phyloP scores from a whole-genome alignment of 495 filamentous ascomycete genomes.

The Ramalina peruviana region DNA sequence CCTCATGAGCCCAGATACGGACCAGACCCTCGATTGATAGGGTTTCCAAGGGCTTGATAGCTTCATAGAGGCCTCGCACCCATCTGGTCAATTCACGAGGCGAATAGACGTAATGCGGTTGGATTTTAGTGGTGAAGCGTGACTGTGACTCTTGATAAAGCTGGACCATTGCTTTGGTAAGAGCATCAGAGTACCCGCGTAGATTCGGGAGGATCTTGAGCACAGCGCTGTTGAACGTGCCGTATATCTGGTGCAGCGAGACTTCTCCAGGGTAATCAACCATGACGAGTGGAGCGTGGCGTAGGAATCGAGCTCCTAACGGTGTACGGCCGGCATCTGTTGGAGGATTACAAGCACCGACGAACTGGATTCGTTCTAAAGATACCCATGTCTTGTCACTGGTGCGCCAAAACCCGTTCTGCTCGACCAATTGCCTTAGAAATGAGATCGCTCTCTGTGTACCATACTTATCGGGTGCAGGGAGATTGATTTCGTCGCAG shows the following conservation, averaged over 20 bases:
- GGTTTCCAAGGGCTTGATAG: slow-evolving; percentile 79
- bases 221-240: slow-evolving; percentile 91
- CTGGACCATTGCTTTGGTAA: slow-evolving; percentile 96
- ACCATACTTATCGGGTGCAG: slow-evolving; percentile 95
- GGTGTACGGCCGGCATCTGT: slow-evolving; percentile 94
- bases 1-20: slow-evolving; percentile 96
- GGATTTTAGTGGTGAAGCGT: slow-evolving; percentile 86
- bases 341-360: slow-evolving; percentile 97
- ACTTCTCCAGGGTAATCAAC: slow-evolving; percentile 95
- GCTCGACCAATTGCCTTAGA: slow-evolving; percentile 89
- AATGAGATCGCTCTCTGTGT: slow-evolving; percentile 96
- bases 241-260: slow-evolving; percentile 91
- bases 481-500: slow-evolving; percentile 98
- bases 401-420: slow-evolving; percentile 98
- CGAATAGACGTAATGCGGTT: slow-evolving; percentile 98
- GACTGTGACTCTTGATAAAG: slow-evolving; percentile 90
- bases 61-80: slow-evolving; percentile 94
- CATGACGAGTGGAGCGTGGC: slow-evolving; percentile 95
- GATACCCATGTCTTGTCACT: slow-evolving; percentile 97
- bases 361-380: slow-evolving; percentile 94
- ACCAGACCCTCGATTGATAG: slow-evolving; percentile 84
- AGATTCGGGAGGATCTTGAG: slow-evolving; percentile 92
- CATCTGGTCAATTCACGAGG: slow-evolving; percentile 94
- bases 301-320: slow-evolving; percentile 82
- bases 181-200: slow-evolving; percentile 83